phyloP scores from a whole-genome alignment of 2,329 filamentous ascomycete species.

The Incumbomyces delicatus region DNA sequence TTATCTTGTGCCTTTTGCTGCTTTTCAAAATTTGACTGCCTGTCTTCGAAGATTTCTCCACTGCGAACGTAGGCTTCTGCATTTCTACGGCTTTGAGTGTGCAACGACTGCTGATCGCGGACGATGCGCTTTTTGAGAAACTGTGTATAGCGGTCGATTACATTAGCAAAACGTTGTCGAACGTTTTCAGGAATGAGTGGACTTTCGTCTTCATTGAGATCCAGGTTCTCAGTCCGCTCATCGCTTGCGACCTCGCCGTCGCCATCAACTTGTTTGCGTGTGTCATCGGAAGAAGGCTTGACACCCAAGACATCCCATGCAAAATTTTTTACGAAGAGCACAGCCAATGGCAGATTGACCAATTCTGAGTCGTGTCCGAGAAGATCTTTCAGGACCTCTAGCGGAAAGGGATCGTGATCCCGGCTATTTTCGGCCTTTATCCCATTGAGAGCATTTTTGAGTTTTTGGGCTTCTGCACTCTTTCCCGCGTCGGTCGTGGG shows the following conservation, averaged over 20 bases:
- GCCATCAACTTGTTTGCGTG: slow-evolving; percentile 74
- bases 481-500: slow-evolving; percentile 39
- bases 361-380: slow-evolving; percentile 90
- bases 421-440: slow-evolving; percentile 49
- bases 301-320: slow-evolving; percentile 90
- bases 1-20: slow-evolving; percentile 87
- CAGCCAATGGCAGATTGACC: slow-evolving; percentile 77
- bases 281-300: slow-evolving; percentile 59
- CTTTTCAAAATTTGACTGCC: slow-evolving; percentile 91
- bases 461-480: slow-evolving; percentile 47
- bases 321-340: slow-evolving; percentile 92
- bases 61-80: slow-evolving; percentile 98
- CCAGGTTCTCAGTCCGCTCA: slow-evolving; percentile 30
- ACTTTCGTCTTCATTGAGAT: slow-evolving; percentile 47
- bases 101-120: slow-evolving; percentile 84
- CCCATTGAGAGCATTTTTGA: slow-evolving; percentile 48
- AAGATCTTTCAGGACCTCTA: slow-evolving; percentile 96
- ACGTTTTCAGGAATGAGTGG: slow-evolving; percentile 68
- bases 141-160: slow-evolving; percentile 80
- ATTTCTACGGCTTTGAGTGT: slow-evolving; percentile 81
- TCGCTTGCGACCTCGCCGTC: slow-evolving; percentile 56
- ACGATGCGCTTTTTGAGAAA: slow-evolving; percentile 82
- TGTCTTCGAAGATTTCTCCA: slow-evolving; percentile 94
- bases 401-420: slow-evolving; percentile 80
- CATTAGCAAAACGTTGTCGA: slow-evolving; percentile 74